Percentiles rank a stretch among this genome's conserved stretches.
phyloP scores from a whole-genome alignment of 345 rosid species.

The Leavenworthia alabamica region DNA sequence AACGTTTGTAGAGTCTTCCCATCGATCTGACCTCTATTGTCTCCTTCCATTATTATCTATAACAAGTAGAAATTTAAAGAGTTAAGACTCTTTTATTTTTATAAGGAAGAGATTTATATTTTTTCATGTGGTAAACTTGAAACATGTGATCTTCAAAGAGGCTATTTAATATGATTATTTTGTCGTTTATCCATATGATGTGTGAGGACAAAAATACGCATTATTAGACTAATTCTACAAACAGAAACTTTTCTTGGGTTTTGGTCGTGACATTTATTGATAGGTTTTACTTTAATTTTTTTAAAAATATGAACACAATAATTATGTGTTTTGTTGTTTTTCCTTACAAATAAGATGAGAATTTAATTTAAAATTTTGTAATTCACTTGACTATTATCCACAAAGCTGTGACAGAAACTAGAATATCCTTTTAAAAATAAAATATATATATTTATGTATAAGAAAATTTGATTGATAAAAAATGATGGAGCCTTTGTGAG shows the following conservation, averaged over 20 bases:
- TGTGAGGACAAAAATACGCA: background rate
- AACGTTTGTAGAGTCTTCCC: conserved; percentile 59
- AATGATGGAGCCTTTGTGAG: background rate
- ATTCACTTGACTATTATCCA: background rate
- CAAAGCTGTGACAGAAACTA: background rate
- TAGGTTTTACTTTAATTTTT: background rate
- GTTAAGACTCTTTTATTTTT: background rate
- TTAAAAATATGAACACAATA: background rate
- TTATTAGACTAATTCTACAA: background rate
- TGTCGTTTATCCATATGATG: background rate
- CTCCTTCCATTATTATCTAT: conserved; percentile 48
- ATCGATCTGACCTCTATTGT: conserved; percentile 46
- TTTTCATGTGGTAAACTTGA: background rate
- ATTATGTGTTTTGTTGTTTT: background rate
- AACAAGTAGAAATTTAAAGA: background rate
- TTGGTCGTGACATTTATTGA: background rate
- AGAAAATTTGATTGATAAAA: background rate
- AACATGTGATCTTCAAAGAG: background rate
- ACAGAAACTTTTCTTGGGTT: background rate
- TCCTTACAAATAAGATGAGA: background rate
- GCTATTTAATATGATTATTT: background rate
- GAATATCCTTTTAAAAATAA: too few relatives aligned
- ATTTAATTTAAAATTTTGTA: background rate
- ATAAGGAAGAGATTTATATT: background rate
- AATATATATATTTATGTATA: background rate